Base-by-base conservation (phyloP, 2,329 filamentous ascomycete species). In the Periconia sp. region DNA sequence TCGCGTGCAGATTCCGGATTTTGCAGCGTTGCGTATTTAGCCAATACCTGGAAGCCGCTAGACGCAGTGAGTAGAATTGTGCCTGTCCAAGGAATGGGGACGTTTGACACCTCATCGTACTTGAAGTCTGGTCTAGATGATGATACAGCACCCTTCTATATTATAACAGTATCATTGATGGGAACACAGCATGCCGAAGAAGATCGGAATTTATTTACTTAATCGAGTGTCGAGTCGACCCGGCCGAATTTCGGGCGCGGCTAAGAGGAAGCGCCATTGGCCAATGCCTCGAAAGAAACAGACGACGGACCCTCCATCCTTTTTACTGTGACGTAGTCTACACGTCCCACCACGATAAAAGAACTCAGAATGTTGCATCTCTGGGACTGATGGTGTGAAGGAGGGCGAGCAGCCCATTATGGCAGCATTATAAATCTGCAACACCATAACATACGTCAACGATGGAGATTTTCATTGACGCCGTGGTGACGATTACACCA, bases 401-500 rank as follows among this genome's bases (percentile, higher is more conserved):
- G 8, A 27, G 5, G 23, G 23, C 8, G 23, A 27, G 23, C 23
- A 27, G 23, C 23, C 3, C 23, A 27, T 27, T 8, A 8, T 37
- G 33, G 33, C 33, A 6, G 33, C 6, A 5, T 27, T 27, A 27
- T 3, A 27, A 27, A 27, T 27, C 23, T 27, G 5, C 8, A 27
- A 5, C 33, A 37, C 3, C 33, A 11, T n/a, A 13, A 5, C 33
- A 23, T 42, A 50, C 47, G 50, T 48, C 45, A 50, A 47, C 31
- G 27, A 54, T 51, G 13, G 30, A 15, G 15, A 15, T 43, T 41
- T 45, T 63, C 53, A 54, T 61, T 69, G 64, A 67, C 65, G 63
- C 61, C 55, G 40, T 50, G 42, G 62, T 67, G 64, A 69, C 61
- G 63, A 58, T 54, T 27, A 11, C 45, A 41, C 44, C 45, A n/a